Percentiles rank a stretch among this genome's conserved stretches.
phyloP scores from a whole-genome alignment of 192 early-diverging fungal genomes.

The Allomyces javanicus region DNA sequence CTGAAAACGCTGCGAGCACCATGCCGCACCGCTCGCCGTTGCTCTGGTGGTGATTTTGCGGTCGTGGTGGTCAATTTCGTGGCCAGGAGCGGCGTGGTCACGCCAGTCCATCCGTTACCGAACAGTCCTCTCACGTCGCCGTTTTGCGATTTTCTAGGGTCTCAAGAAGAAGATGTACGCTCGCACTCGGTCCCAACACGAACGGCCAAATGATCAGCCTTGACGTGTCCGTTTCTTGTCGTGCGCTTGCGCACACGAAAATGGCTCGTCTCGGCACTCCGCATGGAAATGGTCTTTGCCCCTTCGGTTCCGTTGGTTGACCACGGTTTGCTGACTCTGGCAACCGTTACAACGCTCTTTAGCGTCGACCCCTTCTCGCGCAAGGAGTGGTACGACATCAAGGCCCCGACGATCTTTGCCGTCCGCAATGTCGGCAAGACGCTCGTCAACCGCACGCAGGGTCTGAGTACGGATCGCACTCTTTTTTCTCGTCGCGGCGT shows the following conservation, averaged over 20 bases:
- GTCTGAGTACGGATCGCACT: conserved; percentile 56
- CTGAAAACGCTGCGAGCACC: too few species aligned
- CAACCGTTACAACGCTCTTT: background rate
- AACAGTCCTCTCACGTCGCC: background rate
- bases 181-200: conserved; percentile 6
- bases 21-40: too few species aligned
- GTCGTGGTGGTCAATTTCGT: too few species aligned
- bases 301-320: conserved; percentile 1
- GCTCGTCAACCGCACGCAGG: conserved; percentile 99
- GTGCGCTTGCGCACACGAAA: conserved; percentile 1
- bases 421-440: conserved; percentile 94
- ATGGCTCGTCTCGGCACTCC: background rate
- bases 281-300: too few species aligned
- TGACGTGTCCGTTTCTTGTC: background rate
- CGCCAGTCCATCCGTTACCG: too few species aligned
- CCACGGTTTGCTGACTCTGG: background rate
- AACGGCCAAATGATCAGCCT: too few species aligned
- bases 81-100: too few species aligned
- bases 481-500: too few species aligned
- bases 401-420: conserved; percentile 91
- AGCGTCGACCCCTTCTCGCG: conserved; percentile 98
- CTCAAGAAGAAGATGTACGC: conserved; percentile 95
- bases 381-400: conserved; percentile 99
- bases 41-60: too few species aligned
- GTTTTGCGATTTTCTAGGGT: conserved; percentile 23